Base-by-base conservation (phyloP, 768 basidiomycete genomes). In the Cystofilobasidium bisporidii region DNA sequence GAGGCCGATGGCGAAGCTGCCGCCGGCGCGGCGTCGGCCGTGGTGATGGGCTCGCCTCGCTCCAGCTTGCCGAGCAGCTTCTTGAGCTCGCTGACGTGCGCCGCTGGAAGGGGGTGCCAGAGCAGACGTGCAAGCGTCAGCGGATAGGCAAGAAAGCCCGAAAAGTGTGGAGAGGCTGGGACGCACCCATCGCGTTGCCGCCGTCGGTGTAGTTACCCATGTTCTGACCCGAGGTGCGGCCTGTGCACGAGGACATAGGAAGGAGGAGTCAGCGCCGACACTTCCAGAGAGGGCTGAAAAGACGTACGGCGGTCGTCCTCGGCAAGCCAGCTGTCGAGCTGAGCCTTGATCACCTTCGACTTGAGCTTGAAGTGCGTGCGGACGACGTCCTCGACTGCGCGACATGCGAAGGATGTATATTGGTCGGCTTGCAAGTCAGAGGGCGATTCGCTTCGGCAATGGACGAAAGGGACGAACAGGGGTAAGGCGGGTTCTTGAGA, bases 361-460 rank as follows among this genome's bases (percentile, higher is more conserved):
- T 97, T 97, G 67, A 96, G 78, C 22, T 87, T 82, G 80, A 91
- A 97, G 77, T 97, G 93, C 0, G 91, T 93, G 40, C 83, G 86
- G 73, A 97, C 87, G 65, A 94, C 83, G 67, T 91, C 89, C 36
- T 79, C 84, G 74, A 91, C 96, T 63, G 89, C 15, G 9, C 1
- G 33, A 36, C 36, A 36, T 26, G 14, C 26, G 40, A 22, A 40
- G 57, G n/a, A 20, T 8, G 17, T 10, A 5, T 2, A 50, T 40
- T 26, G 38, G 50, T 55, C 48, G 11, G 11, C 5, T n/a, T n/a
- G n/a, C n/a, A 12, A 24, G 30, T 26, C 32, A 17, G 41, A 2
- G 4, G n/a, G 6, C n/a, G 10, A 17, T n/a, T 12, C 5, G 17
- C 36, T 17, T 26, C 9, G 32, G 41, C 20, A 48, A 20, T 14